Conservation (phyloP, 2,329 filamentous ascomycete species). For the Trichophyton schoenleinii region DNA sequence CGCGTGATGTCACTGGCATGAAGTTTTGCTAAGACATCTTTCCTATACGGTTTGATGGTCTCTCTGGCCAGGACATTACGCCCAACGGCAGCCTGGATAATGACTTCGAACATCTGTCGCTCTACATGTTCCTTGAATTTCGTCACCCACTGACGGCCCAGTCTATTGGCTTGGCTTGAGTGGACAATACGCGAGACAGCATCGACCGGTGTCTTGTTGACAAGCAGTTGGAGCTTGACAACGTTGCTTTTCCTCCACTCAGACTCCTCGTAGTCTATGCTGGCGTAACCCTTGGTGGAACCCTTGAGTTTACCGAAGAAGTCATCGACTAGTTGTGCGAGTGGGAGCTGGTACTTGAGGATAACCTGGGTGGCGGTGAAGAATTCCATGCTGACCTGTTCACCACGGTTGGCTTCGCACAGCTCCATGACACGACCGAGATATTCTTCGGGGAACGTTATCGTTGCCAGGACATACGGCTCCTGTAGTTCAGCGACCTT, state of each 20-base stretch:
- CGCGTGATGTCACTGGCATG: conserved; percentile 80
- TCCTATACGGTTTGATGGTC: conserved; percentile 90
- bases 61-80: conserved; percentile 76
- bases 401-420: conserved; percentile 77
- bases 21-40: conserved; percentile 85
- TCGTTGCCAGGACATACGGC: conserved; percentile 66
- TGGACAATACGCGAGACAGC: conserved; percentile 89
- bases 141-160: conserved; percentile 77
- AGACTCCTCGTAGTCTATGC: conserved; percentile 90
- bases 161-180: conserved; percentile 61
- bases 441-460: conserved; percentile 89
- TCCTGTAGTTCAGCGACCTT: conserved; percentile 53
- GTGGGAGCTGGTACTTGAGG: conserved; percentile 76
- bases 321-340: conserved; percentile 86
- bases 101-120: conserved; percentile 90
- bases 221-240: conserved; percentile 79
- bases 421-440: conserved; percentile 89
- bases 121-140: conserved; percentile 98
- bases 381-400: conserved; percentile 78
- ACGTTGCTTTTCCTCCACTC: conserved; percentile 71
- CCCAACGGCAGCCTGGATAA: conserved; percentile 84
- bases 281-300: conserved; percentile 86
- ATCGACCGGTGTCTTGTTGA: conserved; percentile 88
- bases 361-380: conserved; percentile 90
- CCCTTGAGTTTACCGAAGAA: conserved; percentile 96